These are phyloP conservation scores for Nakaseomyces glabratus DNA, from an alignment of 1,139 yeast species.

Conservation along the genomic window DNA sequence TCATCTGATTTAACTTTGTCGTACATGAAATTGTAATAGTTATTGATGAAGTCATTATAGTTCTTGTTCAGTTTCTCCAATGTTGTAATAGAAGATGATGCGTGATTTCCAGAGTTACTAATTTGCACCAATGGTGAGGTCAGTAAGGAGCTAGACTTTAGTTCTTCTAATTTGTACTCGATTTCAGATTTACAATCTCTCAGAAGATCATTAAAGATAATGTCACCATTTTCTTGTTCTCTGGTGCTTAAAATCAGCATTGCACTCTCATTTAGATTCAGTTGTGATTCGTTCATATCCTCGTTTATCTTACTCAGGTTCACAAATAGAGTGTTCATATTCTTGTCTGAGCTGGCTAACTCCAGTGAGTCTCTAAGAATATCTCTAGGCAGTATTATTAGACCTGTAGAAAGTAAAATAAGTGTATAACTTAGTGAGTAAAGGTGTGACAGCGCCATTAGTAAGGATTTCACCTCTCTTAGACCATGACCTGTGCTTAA, in stretches of 20 bases:
- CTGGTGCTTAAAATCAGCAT: conserved; percentile 20
- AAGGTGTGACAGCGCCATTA: conserved; percentile 28
- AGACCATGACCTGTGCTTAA: conserved; percentile 22
- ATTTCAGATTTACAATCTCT: conserved; percentile 26
- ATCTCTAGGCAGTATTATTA: conserved; percentile 24
- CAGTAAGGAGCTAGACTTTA: conserved; percentile 12
- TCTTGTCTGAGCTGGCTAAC: conserved; percentile 14
- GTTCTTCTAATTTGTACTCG: conserved; percentile 16
- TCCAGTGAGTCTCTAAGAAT: conserved; percentile 13
- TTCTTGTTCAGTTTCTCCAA: conserved; percentile 21
- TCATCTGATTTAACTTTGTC: conserved; percentile 22
- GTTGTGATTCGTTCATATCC: conserved; percentile 26
- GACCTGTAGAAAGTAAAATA: conserved; percentile 24
- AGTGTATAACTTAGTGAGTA: conserved; percentile 28
- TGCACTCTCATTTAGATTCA: conserved; percentile 24
- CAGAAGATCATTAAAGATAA: conserved; percentile 20
- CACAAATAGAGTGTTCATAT: conserved; percentile 20
- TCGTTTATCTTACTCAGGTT: conserved; percentile 28
- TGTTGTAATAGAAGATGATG: conserved; percentile 13
- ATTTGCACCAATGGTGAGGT: conserved; percentile 8
- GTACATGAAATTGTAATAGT: conserved; percentile 27
- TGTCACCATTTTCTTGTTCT: conserved; percentile 19
- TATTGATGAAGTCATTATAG: conserved; percentile 25
- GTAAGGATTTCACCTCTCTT: conserved; percentile 24
- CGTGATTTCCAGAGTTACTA: not conserved